These are phyloP conservation scores for Opeltia flavorubescens DNA, from an alignment of 495 filamentous ascomycete species.

Conservation along the genomic window DNA sequence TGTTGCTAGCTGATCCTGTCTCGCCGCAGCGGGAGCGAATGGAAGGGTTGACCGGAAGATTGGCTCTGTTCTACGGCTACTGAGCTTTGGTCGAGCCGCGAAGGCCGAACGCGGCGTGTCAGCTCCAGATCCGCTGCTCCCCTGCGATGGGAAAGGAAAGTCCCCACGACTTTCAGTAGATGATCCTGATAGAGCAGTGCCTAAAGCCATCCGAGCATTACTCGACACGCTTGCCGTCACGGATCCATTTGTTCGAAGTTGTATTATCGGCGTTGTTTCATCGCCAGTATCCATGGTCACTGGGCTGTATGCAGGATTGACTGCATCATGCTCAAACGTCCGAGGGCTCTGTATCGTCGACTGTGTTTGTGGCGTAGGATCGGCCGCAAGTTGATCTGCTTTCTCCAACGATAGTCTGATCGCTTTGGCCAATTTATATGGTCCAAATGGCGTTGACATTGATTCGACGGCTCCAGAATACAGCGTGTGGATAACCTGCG, in stretches of 20 bases:
- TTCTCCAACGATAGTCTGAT: constrained; percentile 23
- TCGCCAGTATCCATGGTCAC: constrained; percentile 10
- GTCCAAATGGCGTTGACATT: constrained; percentile 42
- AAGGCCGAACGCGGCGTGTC: no score
- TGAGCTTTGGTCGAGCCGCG: constrained; percentile 9
- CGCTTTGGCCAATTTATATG: constrained; percentile 49
- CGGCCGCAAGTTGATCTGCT: constrained; percentile 3
- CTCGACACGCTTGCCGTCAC: constrained; percentile 11
- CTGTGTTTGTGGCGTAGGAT: constrained; percentile 1
- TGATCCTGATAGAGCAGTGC: background rate
- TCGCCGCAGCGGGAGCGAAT: constrained; percentile 1
- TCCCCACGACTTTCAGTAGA: constrained; percentile 2
- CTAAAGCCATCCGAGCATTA: constrained; percentile 14
- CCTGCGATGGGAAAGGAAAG: constrained; percentile 6
- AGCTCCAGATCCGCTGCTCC: background rate
- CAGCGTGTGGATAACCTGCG: constrained; percentile 2
- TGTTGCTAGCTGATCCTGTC: constrained; percentile 3
- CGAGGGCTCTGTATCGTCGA: background rate
- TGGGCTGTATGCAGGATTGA: constrained; percentile 7
- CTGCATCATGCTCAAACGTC: constrained; percentile 5
- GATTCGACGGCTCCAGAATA: constrained; percentile 23
- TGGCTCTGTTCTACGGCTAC: constrained; percentile 10
- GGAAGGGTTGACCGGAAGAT: background rate
- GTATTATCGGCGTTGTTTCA: constrained; percentile 4
- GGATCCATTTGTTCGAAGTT: constrained; percentile 7